phyloP scores from a whole-genome alignment of 768 basidiomycete genomes.

The Boletus subcaerulescens region DNA sequence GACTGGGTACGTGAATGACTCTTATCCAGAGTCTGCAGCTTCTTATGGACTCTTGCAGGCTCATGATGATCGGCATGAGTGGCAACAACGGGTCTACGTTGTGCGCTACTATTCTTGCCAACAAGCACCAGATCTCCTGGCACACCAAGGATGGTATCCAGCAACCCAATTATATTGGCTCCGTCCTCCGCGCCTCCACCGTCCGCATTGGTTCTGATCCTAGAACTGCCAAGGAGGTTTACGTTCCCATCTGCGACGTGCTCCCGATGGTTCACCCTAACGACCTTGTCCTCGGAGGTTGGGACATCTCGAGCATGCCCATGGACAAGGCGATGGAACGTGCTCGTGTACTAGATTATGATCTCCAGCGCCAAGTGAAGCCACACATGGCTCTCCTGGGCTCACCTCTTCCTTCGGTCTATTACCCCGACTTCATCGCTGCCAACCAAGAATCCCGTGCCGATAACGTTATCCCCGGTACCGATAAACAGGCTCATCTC shows the following conservation, averaged over 20 bases:
- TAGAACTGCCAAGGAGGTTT: conserved; percentile 79
- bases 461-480: conserved; percentile 86
- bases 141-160: conserved; percentile 89
- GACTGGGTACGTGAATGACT: conserved; percentile 71
- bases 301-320: conserved; percentile 88
- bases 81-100: conserved; percentile 98
- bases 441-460: conserved; percentile 97
- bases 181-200: conserved; percentile 93
- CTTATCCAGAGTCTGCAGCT: conserved; percentile 1
- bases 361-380: conserved; percentile 92
- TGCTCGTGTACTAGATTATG: conserved; percentile 91
- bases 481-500: conserved; percentile 86
- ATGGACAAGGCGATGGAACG: conserved; percentile 94
- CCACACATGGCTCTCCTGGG: conserved; percentile 80
- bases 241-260: conserved; percentile 89
- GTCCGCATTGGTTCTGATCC: conserved; percentile 86
- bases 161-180: conserved; percentile 97
- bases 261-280: conserved; percentile 98
- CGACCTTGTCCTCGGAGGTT: conserved; percentile 95
- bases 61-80: conserved; percentile 96
- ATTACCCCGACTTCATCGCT: conserved; percentile 97
- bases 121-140: conserved; percentile 93
- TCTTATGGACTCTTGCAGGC: conserved; percentile 40
- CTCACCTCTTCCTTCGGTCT: conserved; percentile 88
- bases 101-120: conserved; percentile 92